Evolutionary conservation across 805 yeast genomes (phyloP).

Genomic region (Candida namnaoensis): DNA sequence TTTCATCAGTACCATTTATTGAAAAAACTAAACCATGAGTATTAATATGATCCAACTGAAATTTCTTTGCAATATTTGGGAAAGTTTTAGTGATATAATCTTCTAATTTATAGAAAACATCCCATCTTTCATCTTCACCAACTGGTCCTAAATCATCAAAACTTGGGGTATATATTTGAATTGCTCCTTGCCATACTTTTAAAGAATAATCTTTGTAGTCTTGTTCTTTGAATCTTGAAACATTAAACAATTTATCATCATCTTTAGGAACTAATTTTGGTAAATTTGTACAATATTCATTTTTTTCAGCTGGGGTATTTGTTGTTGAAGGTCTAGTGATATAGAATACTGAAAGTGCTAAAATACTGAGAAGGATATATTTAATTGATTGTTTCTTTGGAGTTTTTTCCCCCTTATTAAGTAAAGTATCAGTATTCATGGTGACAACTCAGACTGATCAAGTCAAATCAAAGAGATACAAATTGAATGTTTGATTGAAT

Average conservation of each 20-base stretch:
- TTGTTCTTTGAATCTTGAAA: neutral
- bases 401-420: too few species aligned
- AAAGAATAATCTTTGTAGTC: neutral
- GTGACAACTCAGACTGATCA: too few species aligned
- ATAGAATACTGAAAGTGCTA: too few species aligned
- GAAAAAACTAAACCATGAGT: constrained; percentile 49
- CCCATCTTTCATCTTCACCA: constrained; percentile 37
- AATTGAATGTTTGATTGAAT: too few species aligned
- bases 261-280: neutral
- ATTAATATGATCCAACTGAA: constrained; percentile 41
- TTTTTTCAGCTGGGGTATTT: too few species aligned
- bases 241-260: neutral
- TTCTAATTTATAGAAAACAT: constrained; percentile 34
- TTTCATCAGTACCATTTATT: constrained; percentile 37
- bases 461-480: too few species aligned
- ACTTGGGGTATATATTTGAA: neutral
- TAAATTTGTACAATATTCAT: too few species aligned
- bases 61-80: constrained; percentile 34
- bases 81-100: constrained; percentile 37
- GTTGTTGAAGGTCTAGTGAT: too few species aligned
- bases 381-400: too few species aligned
- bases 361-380: too few species aligned
- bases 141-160: constrained; percentile 21
- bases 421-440: too few species aligned
- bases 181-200: neutral